A percentile compares a stretch with the other conserved stretches of the same genome.
These are phyloP conservation scores for Dendrothele bispora DNA, from an alignment of 768 basidiomycete genomes.

Conservation along the genomic window DNA sequence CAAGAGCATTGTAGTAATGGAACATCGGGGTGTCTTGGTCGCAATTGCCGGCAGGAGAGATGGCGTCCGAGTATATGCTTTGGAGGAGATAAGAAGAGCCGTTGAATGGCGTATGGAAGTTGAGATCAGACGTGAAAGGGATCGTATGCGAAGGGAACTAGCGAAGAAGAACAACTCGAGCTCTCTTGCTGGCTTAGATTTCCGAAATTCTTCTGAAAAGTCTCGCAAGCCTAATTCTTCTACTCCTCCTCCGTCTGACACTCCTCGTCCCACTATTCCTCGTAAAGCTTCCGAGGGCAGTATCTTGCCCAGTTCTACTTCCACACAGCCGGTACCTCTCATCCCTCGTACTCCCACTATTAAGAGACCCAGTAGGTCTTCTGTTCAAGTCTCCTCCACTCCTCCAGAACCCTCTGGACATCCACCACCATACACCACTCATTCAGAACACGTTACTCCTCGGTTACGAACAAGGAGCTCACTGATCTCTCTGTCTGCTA, in stretches of 20 bases:
- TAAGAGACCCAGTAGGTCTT: conserved; percentile 32
- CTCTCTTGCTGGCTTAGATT: conserved; percentile 27
- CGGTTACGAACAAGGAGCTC: conserved; percentile 41
- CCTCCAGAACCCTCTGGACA: conserved; percentile 44
- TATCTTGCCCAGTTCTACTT: conserved; percentile 17
- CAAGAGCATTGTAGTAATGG: conserved; percentile 90
- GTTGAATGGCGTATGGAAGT: conserved; percentile 88
- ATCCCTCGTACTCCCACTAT: conserved; percentile 45
- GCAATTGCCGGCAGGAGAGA: conserved; percentile 86
- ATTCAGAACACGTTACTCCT: conserved; percentile 30
- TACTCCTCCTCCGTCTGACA: conserved; percentile 42
- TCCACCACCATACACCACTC: conserved; percentile 64
- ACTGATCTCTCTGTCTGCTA: conserved; percentile 33
- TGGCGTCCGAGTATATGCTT: conserved; percentile 84
- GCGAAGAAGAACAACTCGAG: conserved; percentile 50
- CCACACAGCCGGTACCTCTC: conserved; percentile 30
- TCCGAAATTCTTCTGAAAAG: conserved; percentile 47
- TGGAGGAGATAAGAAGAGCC: conserved; percentile 83
- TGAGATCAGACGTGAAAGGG: conserved; percentile 73
- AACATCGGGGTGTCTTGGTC: conserved; percentile 87
- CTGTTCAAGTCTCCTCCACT: conserved; percentile 24
- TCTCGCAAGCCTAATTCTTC: conserved; percentile 48
- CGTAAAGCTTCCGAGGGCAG: conserved; percentile 40
- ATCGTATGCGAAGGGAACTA: conserved; percentile 67
- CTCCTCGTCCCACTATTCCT: conserved; percentile 28